Evolutionary conservation across 2,329 filamentous ascomycete genomes (phyloP).

Genomic region (Neobulgaria alba): DNA sequence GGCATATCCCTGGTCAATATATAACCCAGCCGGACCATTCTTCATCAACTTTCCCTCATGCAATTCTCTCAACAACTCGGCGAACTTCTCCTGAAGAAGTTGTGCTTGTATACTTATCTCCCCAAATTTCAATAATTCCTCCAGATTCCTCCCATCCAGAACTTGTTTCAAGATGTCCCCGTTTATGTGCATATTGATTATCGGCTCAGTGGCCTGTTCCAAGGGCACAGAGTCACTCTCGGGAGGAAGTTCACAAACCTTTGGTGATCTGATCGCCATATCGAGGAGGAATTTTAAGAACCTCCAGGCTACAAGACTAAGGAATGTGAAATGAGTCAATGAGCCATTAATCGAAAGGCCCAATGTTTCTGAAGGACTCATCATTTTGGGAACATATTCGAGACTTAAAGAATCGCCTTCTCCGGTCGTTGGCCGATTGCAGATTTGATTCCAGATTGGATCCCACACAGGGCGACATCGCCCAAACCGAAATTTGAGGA

Average conservation of each 20-base stretch:
- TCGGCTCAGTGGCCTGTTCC: conserved; percentile 35
- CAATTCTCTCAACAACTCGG: conserved; percentile 40
- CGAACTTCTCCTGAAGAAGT: conserved; percentile 31
- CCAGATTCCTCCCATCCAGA: conserved; percentile 38
- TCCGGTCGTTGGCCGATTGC: neutral
- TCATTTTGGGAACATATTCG: neutral
- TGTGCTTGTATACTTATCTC: neutral
- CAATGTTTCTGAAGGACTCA: conserved; percentile 40
- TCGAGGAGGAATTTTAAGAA: conserved; percentile 69
- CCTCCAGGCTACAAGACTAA: conserved; percentile 54
- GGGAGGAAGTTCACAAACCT: conserved; percentile 41
- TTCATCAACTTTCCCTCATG: conserved; percentile 35
- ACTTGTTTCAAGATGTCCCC: conserved; percentile 55
- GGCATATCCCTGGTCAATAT: conserved; percentile 43
- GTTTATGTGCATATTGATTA: conserved; percentile 52
- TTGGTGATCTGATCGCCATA: conserved; percentile 42
- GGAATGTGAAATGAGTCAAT: conserved; percentile 58
- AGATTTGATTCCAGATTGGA: conserved; percentile 11
- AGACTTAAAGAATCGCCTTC: neutral
- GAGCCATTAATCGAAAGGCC: conserved; percentile 64
- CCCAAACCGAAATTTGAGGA: conserved; percentile 47
- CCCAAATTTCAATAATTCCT: conserved; percentile 31
- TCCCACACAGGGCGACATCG: conserved; percentile 35
- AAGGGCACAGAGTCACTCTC: conserved; percentile 18
- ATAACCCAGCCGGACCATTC: conserved; percentile 24